Percentiles rank a stretch among this genome's conserved stretches.
Evolutionary conservation across 179 eudicot species (phyloP).

Genomic region (Spergularia azorica): DNA sequence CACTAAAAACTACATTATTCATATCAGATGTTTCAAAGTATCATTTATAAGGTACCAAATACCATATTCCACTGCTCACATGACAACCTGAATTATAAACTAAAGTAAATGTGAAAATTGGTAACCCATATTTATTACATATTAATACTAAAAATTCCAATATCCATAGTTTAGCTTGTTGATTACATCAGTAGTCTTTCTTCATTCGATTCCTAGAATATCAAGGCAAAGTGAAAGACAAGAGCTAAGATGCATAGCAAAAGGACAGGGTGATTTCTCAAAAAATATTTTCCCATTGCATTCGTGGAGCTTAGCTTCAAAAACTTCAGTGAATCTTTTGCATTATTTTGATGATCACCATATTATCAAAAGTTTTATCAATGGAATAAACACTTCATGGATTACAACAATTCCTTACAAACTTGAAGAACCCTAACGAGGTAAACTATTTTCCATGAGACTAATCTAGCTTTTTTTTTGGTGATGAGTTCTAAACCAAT

Average conservation of each 20-base stretch:
- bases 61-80: neutral
- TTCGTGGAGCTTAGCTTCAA: neutral
- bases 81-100: neutral
- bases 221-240: neutral
- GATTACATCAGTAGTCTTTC: neutral
- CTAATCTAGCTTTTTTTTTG: too few relatives aligned
- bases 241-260: neutral
- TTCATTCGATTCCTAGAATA: neutral
- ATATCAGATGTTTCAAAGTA: neutral
- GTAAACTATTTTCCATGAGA: too few relatives aligned
- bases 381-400: neutral
- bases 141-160: neutral
- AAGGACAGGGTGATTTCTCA: neutral
- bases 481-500: too few relatives aligned
- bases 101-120: neutral
- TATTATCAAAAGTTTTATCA: neutral
- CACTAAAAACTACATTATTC: neutral
- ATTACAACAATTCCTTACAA: neutral
- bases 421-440: too few relatives aligned
- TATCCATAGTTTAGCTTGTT: neutral
- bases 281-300: neutral
- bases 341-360: neutral
- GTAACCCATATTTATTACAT: neutral
- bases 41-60: neutral
- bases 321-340: neutral